Evolutionary conservation across 768 basidiomycete species (phyloP), one percentile per base, ranked within the genome.

Genomic region (Russula lepida): DNA sequence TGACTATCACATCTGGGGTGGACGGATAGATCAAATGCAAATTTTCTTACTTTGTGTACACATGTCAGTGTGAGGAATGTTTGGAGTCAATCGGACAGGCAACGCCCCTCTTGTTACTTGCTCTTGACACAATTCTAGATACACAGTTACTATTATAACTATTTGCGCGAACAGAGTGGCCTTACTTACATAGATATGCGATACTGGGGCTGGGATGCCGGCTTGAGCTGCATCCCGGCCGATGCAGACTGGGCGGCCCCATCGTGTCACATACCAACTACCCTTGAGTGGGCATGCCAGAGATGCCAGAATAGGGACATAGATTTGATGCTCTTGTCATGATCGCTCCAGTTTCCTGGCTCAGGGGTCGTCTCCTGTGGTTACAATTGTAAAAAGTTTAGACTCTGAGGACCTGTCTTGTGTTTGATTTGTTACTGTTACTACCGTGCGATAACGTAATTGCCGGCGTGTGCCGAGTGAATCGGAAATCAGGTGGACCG

Each of bases 371-470:
- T 49, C 17, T 21, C 30, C 11, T 28, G 25, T 28, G 27, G 30
- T 17, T 23, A 23, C 2, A 2, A 33, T 35, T 17, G 50, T 51
- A 51, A n/a, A 27, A 23, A 21, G 30, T 51, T 51, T 51, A 52
- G 21, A 23, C 50, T 52, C 13, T 23, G 32, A 35, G 32, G 21
- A n/a, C n/a, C n/a, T n/a, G n/a, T n/a, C n/a, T n/a, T n/a, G n/a
- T n/a, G n/a, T n/a, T n/a, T n/a, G n/a, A n/a, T n/a, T n/a, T n/a
- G n/a, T n/a, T n/a, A n/a, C n/a, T n/a, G n/a, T n/a, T n/a, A n/a
- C n/a, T n/a, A n/a, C n/a, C n/a, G n/a, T 5, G 1, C 19, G 59
- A 54, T 60, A 44, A 60, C 15, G 28, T 54, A 49, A 60, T 54
- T 47, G 15, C n/a, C n/a, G 43, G 43, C 21, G 11, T 21, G 21